phyloP scores from a whole-genome alignment of 805 yeast genomes.

The Nakazawaea ambrosiae region DNA sequence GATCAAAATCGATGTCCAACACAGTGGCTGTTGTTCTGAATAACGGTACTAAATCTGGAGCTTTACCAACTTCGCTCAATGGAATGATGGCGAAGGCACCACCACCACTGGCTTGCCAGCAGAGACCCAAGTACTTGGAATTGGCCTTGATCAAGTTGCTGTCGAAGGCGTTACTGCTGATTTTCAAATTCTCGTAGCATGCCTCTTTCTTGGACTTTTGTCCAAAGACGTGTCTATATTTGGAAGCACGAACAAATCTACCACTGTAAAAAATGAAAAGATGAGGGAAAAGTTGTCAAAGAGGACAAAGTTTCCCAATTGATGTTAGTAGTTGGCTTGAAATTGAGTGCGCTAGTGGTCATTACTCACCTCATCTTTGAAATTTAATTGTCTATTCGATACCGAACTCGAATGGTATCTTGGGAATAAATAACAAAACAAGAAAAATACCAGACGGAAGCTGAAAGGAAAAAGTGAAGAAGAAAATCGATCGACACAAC shows the following conservation, averaged over 20 bases:
- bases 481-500: no score
- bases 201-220: constrained; percentile 71
- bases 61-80: constrained; percentile 75
- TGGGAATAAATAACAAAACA: no score
- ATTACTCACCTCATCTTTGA: constrained; percentile 17
- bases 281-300: neutral
- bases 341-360: neutral
- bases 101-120: constrained; percentile 95
- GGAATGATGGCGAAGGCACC: constrained; percentile 97
- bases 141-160: constrained; percentile 83
- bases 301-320: no score
- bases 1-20: constrained; percentile 92
- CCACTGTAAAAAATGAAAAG: no score
- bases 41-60: constrained; percentile 88
- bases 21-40: constrained; percentile 95
- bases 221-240: constrained; percentile 94
- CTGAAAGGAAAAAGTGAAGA: no score
- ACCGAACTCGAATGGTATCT: no score
- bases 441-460: no score
- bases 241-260: constrained; percentile 92
- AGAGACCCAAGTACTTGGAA: constrained; percentile 78
- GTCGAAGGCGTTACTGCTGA: constrained; percentile 94
- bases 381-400: no score
- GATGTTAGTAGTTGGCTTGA: neutral
- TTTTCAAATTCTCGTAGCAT: constrained; percentile 67